Base-by-base conservation (phyloP, 352 stramenopile genomes). In the Phytopythium mirpurense region DNA sequence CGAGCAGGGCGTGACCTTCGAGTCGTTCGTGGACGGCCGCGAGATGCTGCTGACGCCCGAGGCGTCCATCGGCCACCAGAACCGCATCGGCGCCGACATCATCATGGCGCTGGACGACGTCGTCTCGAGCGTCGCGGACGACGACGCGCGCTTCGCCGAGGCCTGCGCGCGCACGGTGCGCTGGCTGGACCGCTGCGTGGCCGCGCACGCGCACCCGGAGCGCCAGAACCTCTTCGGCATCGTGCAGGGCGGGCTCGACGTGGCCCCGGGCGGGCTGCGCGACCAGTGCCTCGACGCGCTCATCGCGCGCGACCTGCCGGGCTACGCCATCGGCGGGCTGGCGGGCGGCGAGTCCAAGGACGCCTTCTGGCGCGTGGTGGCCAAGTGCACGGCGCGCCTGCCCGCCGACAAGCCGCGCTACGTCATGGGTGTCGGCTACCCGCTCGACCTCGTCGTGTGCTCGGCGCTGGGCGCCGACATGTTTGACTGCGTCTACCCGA, bases 41-140 rank as follows among this genome's bases (percentile, higher is more conserved):
- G 76, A 70, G 26, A 97, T 99, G 83, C 67, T 98, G 29, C 74
- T 99, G 26, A 96, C 88, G 21, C 96, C 96, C 9, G 96, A 99
- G 54, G 76, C 72, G 37, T 84, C 66, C 27, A 94, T 98, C 58
- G 63, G 74, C 54, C 89, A 97, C 62, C 94, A 98, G 78, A 98
- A 98, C 67, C 75, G 88, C 46, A 99, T 99, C 68, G 95, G 95
- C 48, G 83, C 90, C 3, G 96, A 99, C 67, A 98, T 99, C 58
- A 98, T 99, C 54, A 99, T 99, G 96, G 90, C 93, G 44, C 68
- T 99, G 24, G 96, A 99, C 72, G 96, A 99, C 72, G 95, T 99
- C 9, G 91, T 98, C 9, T 92, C 86, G 35, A 97, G 78, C 46
- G 82, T 98, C 24, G 71, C 69, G 16, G 70, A 83, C 47, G 88